Conservation (phyloP, 2,329 filamentous ascomycete genomes). For the Trichoderma oligosporum region DNA sequence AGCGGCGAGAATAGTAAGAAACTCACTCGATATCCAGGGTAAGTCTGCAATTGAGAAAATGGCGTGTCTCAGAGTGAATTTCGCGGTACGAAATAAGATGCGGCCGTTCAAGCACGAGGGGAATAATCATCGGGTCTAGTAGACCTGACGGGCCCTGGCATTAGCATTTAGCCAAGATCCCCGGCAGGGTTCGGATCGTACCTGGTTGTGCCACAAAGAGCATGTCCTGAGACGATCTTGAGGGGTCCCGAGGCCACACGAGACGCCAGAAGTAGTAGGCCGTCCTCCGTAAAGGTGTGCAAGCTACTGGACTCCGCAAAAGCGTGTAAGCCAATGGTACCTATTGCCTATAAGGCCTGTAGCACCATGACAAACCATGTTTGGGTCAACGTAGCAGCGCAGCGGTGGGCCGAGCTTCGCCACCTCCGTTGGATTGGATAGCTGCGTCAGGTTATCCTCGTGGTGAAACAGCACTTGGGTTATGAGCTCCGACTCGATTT, state of each 20-base stretch:
- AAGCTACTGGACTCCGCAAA: too few species aligned
- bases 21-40: neutral
- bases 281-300: neutral
- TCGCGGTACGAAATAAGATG: too few species aligned
- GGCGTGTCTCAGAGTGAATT: too few species aligned
- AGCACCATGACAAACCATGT: neutral
- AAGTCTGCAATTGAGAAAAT: too few species aligned
- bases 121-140: neutral
- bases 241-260: neutral
- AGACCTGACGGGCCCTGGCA: neutral
- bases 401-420: slow-evolving; percentile 12
- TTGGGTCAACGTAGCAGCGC: neutral
- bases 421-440: slow-evolving; percentile 13
- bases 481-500: too few species aligned
- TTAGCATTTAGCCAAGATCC: neutral
- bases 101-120: too few species aligned
- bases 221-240: neutral
- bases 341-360: neutral
- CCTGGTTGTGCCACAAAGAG: neutral
- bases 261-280: neutral
- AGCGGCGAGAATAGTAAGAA: neutral
- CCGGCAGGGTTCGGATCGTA: neutral
- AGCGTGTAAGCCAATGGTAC: neutral
- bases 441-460: slow-evolving; percentile 16
- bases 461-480: slow-evolving; percentile 16